Evolutionary conservation across 2,329 filamentous ascomycete species (phyloP).

Genomic region (Ophiostoma quercus): DNA sequence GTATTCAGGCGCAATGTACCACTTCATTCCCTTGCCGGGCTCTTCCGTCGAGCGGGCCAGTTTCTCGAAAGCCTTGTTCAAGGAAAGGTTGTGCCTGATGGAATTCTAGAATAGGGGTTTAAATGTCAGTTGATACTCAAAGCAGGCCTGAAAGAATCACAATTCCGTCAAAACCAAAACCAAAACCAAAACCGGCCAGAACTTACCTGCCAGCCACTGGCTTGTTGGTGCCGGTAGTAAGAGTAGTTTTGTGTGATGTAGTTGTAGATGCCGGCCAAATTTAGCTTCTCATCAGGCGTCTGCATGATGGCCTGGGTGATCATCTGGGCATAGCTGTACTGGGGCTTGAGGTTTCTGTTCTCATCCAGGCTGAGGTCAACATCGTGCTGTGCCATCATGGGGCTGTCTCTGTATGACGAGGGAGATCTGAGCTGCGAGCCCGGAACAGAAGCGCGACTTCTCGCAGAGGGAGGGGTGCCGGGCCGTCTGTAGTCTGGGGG

Average conservation of each 20-base stretch:
- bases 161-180: background rate
- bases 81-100: constrained; percentile 89
- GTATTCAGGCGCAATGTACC: constrained; percentile 82
- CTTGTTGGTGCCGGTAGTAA: constrained; percentile 77
- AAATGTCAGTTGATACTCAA: constrained; percentile 33
- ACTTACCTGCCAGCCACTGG: constrained; percentile 81
- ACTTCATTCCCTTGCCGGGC: constrained; percentile 98
- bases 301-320: constrained; percentile 94
- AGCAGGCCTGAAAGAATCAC: constrained; percentile 21
- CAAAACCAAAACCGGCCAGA: constrained; percentile 23
- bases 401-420: constrained; percentile 34
- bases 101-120: constrained; percentile 57
- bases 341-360: constrained; percentile 87
- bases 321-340: constrained; percentile 93
- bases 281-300: constrained; percentile 80
- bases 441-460: constrained; percentile 33
- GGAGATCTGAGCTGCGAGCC: constrained; percentile 38
- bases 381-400: constrained; percentile 47
- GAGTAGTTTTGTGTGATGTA: constrained; percentile 89
- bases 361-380: constrained; percentile 77
- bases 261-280: constrained; percentile 85
- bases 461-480: constrained; percentile 53
- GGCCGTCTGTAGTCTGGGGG: constrained; percentile 57
- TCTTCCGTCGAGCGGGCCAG: constrained; percentile 88
- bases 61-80: constrained; percentile 94